Conservation (phyloP, 306 rosid species). For the Ormosia semicastrata region DNA sequence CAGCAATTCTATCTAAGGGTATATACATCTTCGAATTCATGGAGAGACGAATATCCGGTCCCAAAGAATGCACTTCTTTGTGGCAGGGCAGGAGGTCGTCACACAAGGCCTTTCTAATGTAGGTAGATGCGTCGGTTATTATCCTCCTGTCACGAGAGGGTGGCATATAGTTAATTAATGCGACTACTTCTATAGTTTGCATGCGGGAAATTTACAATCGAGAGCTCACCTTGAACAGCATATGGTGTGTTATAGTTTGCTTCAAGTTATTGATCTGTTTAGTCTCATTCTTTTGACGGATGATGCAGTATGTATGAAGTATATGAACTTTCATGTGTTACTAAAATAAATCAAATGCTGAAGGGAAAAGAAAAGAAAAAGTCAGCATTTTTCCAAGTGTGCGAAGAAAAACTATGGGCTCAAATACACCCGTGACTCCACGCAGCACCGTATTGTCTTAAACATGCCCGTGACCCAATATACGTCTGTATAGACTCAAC, state of each 20-base stretch:
- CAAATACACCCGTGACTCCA: background rate
- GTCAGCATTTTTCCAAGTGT: background rate
- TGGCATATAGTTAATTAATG: conserved; percentile 31
- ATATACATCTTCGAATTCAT: conserved; percentile 62
- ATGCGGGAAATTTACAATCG: background rate
- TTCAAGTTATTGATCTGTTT: background rate
- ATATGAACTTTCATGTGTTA: conserved; percentile 16
- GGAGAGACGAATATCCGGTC: conserved; percentile 76
- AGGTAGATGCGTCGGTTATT: background rate
- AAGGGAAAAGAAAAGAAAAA: background rate
- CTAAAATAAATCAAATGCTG: conserved; percentile 20
- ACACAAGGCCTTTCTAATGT: conserved; percentile 56
- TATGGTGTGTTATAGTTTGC: too few relatives aligned
- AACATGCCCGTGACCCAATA: too few relatives aligned
- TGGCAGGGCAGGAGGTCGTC: conserved; percentile 83
- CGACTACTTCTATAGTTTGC: background rate
- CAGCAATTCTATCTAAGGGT: conserved; percentile 92
- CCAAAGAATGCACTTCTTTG: conserved; percentile 87
- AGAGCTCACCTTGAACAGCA: conserved; percentile 52
- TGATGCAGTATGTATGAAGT: conserved; percentile 2
- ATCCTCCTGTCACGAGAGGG: conserved; percentile 62
- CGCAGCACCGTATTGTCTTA: too few relatives aligned
- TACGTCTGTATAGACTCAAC: background rate
- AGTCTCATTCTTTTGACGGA: background rate
- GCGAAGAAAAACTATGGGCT: background rate